Conservation (phyloP, 2,329 filamentous ascomycete species). For the Orbilia brochopaga region DNA sequence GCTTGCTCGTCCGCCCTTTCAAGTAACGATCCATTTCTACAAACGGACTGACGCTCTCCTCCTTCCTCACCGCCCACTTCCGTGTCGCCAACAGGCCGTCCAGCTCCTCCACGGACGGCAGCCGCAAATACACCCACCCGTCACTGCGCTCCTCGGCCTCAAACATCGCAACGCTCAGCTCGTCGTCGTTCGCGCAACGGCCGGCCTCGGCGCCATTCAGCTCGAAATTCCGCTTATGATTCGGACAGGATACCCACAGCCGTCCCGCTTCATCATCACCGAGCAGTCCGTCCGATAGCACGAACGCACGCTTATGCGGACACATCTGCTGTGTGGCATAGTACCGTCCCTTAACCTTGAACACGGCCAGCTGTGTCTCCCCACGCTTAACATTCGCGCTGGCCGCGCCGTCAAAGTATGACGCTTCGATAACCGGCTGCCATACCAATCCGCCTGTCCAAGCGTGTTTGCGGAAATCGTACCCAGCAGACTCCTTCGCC, state of each 20-base stretch:
- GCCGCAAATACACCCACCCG: slow-evolving; percentile 77
- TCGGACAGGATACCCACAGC: slow-evolving; percentile 85
- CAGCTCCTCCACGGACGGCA: slow-evolving; percentile 80
- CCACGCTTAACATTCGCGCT: slow-evolving; percentile 81
- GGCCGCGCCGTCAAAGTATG: slow-evolving; percentile 70
- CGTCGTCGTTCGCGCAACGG: slow-evolving; percentile 74
- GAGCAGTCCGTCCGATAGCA: slow-evolving; percentile 83
- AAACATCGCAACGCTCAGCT: slow-evolving; percentile 82
- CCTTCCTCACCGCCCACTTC: slow-evolving; percentile 78
- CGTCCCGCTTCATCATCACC: slow-evolving; percentile 68
- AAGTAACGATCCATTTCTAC: slow-evolving; percentile 61
- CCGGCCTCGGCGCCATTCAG: slow-evolving; percentile 70
- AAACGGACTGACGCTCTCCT: slow-evolving; percentile 62
- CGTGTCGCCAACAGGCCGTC: slow-evolving; percentile 78
- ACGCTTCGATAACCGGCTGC: slow-evolving; percentile 77
- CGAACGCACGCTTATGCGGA: slow-evolving; percentile 86
- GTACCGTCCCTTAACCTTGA: slow-evolving; percentile 79
- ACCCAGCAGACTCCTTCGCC: slow-evolving; percentile 70
- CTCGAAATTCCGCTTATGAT: slow-evolving; percentile 89
- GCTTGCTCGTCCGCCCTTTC: slow-evolving; percentile 61
- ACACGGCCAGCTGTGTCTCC: slow-evolving; percentile 86
- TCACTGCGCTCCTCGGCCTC: slow-evolving; percentile 75
- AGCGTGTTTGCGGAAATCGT: slow-evolving; percentile 73
- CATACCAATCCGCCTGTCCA: slow-evolving; percentile 70
- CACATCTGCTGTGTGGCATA: slow-evolving; percentile 95